Base-by-base conservation (phyloP, 2,329 filamentous ascomycete species). In the Aspergillus transmontanensis region DNA sequence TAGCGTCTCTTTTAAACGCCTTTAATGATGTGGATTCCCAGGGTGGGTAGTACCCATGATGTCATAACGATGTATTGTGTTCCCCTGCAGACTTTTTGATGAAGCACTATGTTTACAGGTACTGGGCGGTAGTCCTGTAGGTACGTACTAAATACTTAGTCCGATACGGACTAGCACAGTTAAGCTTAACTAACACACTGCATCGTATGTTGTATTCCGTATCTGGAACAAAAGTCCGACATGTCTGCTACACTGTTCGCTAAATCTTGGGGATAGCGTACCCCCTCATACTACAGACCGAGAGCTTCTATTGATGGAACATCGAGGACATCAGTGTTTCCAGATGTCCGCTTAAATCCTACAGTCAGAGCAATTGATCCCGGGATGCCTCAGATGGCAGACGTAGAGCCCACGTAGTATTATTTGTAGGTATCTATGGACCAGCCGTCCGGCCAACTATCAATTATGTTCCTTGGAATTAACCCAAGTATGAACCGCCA, bases 401-500 rank as follows among this genome's bases (percentile, higher is more conserved):
- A 61, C 56, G 55, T 56, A 58, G 61, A 53, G 55, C 56, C 58
- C 58, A 56, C 59, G 59, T 60, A 60, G 63, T 65, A 41, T 41
- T 41, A 53, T 59, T 19, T 43, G 28, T 34, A 21, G 32, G 26
- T 45, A 34, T 51, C 51, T 64, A 64, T 68, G 46, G 63, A 61
- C 64, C 32, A 61, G 57, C 60, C 41, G 39, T 50, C 45, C 14
- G 60, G 64, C 53, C 53, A 65, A 66, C 59, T 61, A 66, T 69
- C 59, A 45, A 69, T 66, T 65, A 69, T 69, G 62, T 68, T 39
- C 57, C 57, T 54, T 64, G 45, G 61, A 65, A 59, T 62, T 66
- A 66, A 65, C 57, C 63, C 58, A 64, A 64, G 57, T 59, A 61
- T 64, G 57, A 66, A 66, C 45, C 48, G 59, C 55, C 63, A 59